These are phyloP conservation scores for Aspergillus carbonarius DNA, from an alignment of 2,329 filamentous ascomycete species.

Conservation along the genomic window DNA sequence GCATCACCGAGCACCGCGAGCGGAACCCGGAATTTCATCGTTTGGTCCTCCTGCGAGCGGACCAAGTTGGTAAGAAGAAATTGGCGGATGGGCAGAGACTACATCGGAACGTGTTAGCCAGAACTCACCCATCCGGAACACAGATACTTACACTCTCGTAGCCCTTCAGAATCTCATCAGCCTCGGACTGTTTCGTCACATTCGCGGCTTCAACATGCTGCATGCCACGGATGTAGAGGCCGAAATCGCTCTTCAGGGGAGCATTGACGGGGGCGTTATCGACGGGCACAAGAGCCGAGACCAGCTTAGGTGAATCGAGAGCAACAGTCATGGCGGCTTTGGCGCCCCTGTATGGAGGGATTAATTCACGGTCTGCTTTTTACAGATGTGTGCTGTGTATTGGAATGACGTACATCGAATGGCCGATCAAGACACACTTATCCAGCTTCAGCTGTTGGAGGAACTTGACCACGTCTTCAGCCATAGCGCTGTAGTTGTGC, in stretches of 20 bases:
- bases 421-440: constrained; percentile 77
- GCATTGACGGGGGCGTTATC: constrained; percentile 91
- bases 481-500: constrained; percentile 82
- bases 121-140: constrained; percentile 2
- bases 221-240: constrained; percentile 81
- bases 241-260: constrained; percentile 70
- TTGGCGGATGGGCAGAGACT: constrained; percentile 75
- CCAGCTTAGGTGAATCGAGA: constrained; percentile 64
- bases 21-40: constrained; percentile 75
- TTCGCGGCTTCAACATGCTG: constrained; percentile 69
- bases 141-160: constrained; percentile 63
- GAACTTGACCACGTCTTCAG: constrained; percentile 78
- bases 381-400: not conserved
- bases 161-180: constrained; percentile 72
- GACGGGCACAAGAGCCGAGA: constrained; percentile 74
- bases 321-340: constrained; percentile 90
- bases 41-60: constrained; percentile 52
- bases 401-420: constrained; percentile 71
- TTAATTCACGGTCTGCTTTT: not conserved
- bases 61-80: constrained; percentile 87
- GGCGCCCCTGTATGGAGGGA: constrained; percentile 63
- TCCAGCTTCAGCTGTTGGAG: constrained; percentile 69
- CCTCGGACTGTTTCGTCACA: constrained; percentile 70
- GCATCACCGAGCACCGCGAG: constrained; percentile 66
- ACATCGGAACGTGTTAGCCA: not conserved